phyloP scores from a whole-genome alignment of 805 yeast genomes.

The Saccharomycopsis fodiens region DNA sequence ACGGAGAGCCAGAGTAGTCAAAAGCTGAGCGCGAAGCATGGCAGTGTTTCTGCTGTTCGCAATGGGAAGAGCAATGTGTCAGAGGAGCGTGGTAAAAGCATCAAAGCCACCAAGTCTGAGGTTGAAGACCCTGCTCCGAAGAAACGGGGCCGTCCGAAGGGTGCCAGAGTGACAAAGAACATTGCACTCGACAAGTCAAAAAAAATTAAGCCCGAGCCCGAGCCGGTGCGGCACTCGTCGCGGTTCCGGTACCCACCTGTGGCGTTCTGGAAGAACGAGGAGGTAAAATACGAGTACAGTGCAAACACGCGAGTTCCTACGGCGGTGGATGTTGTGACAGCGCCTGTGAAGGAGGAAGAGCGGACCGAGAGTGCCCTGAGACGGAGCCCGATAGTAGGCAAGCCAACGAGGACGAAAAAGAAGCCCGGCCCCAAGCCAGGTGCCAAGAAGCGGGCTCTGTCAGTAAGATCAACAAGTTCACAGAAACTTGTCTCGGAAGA shows the following conservation, averaged over 20 bases:
- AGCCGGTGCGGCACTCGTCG: conserved; percentile 51
- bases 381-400: background rate
- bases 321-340: conserved; percentile 50
- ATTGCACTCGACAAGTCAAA: conserved; percentile 20
- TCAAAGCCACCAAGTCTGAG: too few relatives aligned
- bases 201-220: conserved; percentile 1
- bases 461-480: background rate
- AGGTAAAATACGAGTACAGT: conserved; percentile 48
- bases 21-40: too few relatives aligned
- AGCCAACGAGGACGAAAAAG: too few relatives aligned
- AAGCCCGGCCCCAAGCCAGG: too few relatives aligned
- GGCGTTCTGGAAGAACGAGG: conserved; percentile 81
- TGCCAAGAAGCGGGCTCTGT: too few relatives aligned
- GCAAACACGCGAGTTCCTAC: conserved; percentile 41
- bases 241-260: conserved; percentile 64
- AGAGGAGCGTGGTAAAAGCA: too few relatives aligned
- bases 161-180: conserved; percentile 16
- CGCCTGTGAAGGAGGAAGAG: conserved; percentile 1
- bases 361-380: conserved; percentile 17
- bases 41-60: too few relatives aligned
- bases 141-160: too few relatives aligned
- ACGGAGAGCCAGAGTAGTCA: too few relatives aligned
- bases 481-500: conserved; percentile 17
- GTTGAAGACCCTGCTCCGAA: too few relatives aligned
- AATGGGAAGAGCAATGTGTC: too few relatives aligned